Percentiles rank a stretch among this genome's conserved stretches.
Evolutionary conservation across 345 rosid species (phyloP).

Genomic region (Clausena lansium): DNA sequence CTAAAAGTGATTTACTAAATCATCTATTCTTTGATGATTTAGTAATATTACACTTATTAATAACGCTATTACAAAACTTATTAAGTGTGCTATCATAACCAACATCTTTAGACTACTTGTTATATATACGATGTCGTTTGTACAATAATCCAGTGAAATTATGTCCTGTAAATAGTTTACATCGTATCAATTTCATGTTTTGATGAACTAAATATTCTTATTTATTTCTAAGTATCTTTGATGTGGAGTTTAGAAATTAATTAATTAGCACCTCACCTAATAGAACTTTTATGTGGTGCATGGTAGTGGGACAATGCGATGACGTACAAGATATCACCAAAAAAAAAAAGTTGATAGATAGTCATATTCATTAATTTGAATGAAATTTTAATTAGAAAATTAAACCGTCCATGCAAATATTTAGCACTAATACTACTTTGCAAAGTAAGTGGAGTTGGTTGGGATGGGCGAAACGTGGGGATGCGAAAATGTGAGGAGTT

Average conservation of each 20-base stretch:
- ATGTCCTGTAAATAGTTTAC: too few relatives aligned
- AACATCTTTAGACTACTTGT: too few relatives aligned
- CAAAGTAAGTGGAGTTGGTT: neutral
- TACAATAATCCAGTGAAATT: neutral
- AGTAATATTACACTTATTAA: neutral
- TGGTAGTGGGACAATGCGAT: neutral
- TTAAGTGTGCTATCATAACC: too few relatives aligned
- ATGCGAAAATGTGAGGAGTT: neutral
- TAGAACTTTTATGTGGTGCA: neutral
- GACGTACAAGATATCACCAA: neutral
- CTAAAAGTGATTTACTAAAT: too few relatives aligned
- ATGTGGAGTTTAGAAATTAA: neutral
- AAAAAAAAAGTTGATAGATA: neutral
- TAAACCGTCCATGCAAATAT: neutral
- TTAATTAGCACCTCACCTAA: neutral
- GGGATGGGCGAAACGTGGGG: slow-evolving; percentile 14
- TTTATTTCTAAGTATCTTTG: too few relatives aligned
- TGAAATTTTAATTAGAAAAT: neutral
- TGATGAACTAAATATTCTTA: too few relatives aligned
- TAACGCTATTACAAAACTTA: too few relatives aligned
- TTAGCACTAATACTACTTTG: neutral
- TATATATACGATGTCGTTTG: neutral
- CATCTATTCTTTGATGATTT: too few relatives aligned
- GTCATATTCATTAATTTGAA: neutral
- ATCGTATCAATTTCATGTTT: too few relatives aligned